phyloP scores from a whole-genome alignment of 176 grass and related monocot genomes.

The Oryza glaberrima region DNA sequence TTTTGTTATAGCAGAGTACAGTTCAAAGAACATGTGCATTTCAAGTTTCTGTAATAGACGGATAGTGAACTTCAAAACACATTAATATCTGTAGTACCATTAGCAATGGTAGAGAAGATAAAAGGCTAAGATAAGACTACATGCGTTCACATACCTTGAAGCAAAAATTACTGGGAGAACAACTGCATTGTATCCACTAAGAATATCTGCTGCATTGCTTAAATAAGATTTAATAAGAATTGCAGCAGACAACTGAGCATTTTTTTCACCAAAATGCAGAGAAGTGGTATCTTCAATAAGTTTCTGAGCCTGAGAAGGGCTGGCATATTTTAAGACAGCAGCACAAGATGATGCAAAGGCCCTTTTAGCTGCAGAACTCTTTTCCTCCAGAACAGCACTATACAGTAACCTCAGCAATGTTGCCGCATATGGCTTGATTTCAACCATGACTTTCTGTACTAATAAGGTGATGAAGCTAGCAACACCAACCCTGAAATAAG shows the following conservation, averaged over 20 bases:
- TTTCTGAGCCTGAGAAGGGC: slow-evolving; percentile 74
- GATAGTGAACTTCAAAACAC: slow-evolving; percentile 15
- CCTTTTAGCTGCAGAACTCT: slow-evolving; percentile 70
- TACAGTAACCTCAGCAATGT: slow-evolving; percentile 71
- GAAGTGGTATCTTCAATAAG: slow-evolving; percentile 85
- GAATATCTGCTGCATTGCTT: slow-evolving; percentile 75
- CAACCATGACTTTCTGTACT: slow-evolving; percentile 74
- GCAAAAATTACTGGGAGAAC: slow-evolving; percentile 88
- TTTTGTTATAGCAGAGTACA: slow-evolving; percentile 17
- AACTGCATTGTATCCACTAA: slow-evolving; percentile 67
- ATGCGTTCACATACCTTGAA: slow-evolving; percentile 72
- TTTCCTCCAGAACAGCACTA: slow-evolving; percentile 85
- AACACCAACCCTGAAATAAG: slow-evolving; percentile 83
- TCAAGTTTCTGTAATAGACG: background rate
- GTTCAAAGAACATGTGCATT: slow-evolving; percentile 17
- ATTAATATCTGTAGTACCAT: slow-evolving; percentile 29
- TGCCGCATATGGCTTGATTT: slow-evolving; percentile 74
- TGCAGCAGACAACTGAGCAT: slow-evolving; percentile 82
- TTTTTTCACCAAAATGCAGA: slow-evolving; percentile 88
- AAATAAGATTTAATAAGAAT: slow-evolving; percentile 90
- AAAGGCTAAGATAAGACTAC: slow-evolving; percentile 1
- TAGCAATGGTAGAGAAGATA: slow-evolving; percentile 27
- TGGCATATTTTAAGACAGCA: slow-evolving; percentile 78
- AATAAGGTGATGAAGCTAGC: slow-evolving; percentile 93
- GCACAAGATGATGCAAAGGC: slow-evolving; percentile 91